These are phyloP conservation scores for Perilla frutescens DNA, from an alignment of 257 asterid genomes.

Conservation along the genomic window DNA sequence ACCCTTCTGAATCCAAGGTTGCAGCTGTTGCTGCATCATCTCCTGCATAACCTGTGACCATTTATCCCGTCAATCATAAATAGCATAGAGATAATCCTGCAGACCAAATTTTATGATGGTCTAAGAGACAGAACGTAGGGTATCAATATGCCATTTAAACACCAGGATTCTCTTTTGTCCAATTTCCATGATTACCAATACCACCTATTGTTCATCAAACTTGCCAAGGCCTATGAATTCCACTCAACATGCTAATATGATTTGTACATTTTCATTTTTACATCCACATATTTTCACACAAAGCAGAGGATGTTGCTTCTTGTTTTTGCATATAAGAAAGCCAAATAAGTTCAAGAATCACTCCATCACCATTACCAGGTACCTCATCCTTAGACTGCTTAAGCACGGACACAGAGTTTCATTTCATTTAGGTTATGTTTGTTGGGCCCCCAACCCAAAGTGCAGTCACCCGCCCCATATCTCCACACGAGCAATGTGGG, in stretches of 20 bases:
- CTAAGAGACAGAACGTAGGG: not conserved
- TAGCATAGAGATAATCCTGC: not conserved
- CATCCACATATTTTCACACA: not conserved
- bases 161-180: not conserved
- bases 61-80: not conserved
- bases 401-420: not conserved
- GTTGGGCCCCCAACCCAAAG: too few relatives aligned
- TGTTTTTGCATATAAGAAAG: not conserved
- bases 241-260: not conserved
- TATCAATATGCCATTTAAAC: not conserved
- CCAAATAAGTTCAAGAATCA: not conserved
- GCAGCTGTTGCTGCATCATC: constrained; percentile 80
- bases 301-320: not conserved
- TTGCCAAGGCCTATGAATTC: not conserved
- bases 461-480: too few relatives aligned
- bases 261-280: not conserved
- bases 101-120: not conserved
- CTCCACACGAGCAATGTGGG: too few relatives aligned
- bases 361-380: not conserved
- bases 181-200: not conserved
- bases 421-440: not conserved
- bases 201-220: not conserved
- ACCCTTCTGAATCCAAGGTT: constrained; percentile 85
- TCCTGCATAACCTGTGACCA: constrained; percentile 81
- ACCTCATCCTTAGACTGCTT: not conserved